Conservation (phyloP, 2,329 filamentous ascomycete species). For the Hypoxylon sp. region DNA sequence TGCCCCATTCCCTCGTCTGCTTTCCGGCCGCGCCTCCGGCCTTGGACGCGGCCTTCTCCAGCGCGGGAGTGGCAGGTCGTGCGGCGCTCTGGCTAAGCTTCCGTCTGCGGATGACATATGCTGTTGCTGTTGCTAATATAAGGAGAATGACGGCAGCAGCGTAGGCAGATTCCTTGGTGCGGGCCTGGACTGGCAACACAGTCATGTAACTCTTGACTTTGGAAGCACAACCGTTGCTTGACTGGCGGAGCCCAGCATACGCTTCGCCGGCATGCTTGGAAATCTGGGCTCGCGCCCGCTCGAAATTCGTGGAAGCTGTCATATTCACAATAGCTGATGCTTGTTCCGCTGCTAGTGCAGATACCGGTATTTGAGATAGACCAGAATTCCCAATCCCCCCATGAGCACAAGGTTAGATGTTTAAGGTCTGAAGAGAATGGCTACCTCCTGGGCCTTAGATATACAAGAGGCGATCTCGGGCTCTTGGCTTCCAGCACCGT, state of each 20-base stretch:
- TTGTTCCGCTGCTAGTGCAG: not conserved
- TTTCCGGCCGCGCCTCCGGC: conserved; percentile 8
- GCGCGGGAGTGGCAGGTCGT: conserved; percentile 36
- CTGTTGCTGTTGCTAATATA: conserved; percentile 23
- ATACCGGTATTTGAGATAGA: not conserved
- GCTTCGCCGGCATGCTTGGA: conserved; percentile 22
- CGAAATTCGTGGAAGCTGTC: conserved; percentile 11
- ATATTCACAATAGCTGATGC: not conserved
- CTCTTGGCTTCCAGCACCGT: conserved; percentile 24
- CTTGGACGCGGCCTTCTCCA: conserved; percentile 38
- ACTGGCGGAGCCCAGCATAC: conserved; percentile 22
- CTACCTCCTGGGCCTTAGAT: conserved; percentile 2
- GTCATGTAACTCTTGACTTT: conserved; percentile 30
- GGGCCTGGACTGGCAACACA: conserved; percentile 1
- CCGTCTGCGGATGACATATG: conserved; percentile 32
- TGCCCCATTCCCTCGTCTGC: conserved; percentile 38
- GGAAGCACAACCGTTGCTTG: conserved; percentile 22
- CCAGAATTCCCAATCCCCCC: not conserved
- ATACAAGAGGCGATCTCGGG: conserved; percentile 5
- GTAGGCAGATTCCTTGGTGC: conserved; percentile 19
- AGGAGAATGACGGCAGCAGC: conserved; percentile 29
- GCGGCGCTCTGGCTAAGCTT: conserved; percentile 11
- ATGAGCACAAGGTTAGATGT: not conserved
- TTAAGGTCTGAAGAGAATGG: not conserved
- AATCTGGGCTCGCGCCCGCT: conserved; percentile 6